Evolutionary conservation across 495 filamentous ascomycete species (phyloP), one percentile per base, ranked within the genome.

Genomic region (Thermochaetoides thermophila): DNA sequence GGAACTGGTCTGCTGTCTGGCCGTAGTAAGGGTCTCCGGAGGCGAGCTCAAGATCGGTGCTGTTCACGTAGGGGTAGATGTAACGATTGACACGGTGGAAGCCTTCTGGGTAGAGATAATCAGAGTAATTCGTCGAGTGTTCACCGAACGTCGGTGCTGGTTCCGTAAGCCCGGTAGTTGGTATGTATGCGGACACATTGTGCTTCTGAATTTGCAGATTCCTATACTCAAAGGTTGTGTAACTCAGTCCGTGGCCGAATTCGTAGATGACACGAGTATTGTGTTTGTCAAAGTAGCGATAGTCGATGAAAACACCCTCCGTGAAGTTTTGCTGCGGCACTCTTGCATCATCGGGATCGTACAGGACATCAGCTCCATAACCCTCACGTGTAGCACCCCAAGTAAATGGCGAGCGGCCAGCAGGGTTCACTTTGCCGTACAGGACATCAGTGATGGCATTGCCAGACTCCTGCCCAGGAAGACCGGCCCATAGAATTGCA

Each of bases 51-150:
- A 59, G 54, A 21, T 78, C 71, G 14, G 84, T 81, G 20, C 62
- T 69, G 65, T 89, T 87, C 40, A 97, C 53, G 59, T 79, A 97
- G 5, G 89, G 89, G 60, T 97, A 97, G 52, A 97, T 83, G 68
- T 64, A 71, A 35, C 67, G 54, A 49, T 56, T 59, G 43, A 70
- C 54, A 32, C 57, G 56, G 13, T 54, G 43, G 51, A 70, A 41
- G 44, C 81, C 58, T 40, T 66, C 68, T 2, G 61, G 53, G 32
- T 69, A 73, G 37, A 58, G 59, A 50, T 24, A 24, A n/a, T n/a
- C n/a, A n/a, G n/a, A n/a, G n/a, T n/a, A n/a, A n/a, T n/a, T n/a
- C 11, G 21, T 11, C 6, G 6, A 6, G 11, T 24, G 6, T 11
- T 71, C 76, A 39, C 82, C 84, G 29, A 86, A 68, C 0, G 62